Evolutionary conservation across 768 basidiomycete genomes (phyloP), one percentile per base, ranked within the genome.

Genomic region (Boletus insuetus): DNA sequence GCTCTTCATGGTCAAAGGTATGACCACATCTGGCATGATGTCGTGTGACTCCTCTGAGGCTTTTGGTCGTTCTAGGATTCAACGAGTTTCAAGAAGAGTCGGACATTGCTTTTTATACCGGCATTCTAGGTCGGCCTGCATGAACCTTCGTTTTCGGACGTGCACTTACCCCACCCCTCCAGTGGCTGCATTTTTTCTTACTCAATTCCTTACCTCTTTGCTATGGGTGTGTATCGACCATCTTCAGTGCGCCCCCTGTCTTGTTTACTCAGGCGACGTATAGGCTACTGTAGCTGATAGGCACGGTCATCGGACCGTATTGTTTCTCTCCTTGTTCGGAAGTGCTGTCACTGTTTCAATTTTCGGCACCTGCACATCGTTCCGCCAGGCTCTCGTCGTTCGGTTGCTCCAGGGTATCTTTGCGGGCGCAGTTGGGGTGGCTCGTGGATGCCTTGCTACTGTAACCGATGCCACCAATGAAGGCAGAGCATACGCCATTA

Each of bases 391-490:
- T 9, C 82, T 97, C 37, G 86, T 78, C 38, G 84, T 95, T 46
- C 82, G 94, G n/a, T 77, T 98, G 16, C 77, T 94, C 35, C 94
- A 96, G 69, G 95, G 95, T 31, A 79, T 95, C 29, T 97, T 96
- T 65, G 90, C 89, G 4, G 95, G 96, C 4, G 91, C 95, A 20
- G 89, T 98, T 17, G 96, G 96, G 20, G 96, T 98, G 26, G 95
- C 94, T 42, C 83, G 96, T 65, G 91, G 94, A 13, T 89, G 85
- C 19, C 86, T 98, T 48, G 75, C 90, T 13, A 86, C 86, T 59
- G 81, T 99, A 54, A 95, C 97, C 0, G 95, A 98, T 70, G 75
- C 85, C 29, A 89, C 86, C 49, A 99, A 99, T 71, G 95, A 98
- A 72, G 90, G 90, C 24, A 81, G 93, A 61, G 97, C 96, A 22